Conservation (phyloP, 1,284 basidiomycete species). For the Psilocybe mexicana region DNA sequence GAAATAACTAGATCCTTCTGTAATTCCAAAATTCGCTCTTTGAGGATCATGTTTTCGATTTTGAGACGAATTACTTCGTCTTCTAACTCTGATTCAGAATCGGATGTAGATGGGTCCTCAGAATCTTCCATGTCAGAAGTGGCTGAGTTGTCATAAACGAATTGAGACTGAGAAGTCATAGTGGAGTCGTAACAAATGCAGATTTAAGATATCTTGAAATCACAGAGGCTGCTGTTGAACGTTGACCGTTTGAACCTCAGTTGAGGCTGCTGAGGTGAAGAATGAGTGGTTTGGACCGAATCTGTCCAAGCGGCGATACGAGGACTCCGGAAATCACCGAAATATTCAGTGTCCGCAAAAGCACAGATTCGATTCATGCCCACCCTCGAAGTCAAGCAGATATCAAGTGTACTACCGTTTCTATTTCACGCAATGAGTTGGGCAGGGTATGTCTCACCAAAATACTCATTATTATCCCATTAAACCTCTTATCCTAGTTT, state of each 20-base stretch:
- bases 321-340: background rate
- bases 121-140: background rate
- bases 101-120: background rate
- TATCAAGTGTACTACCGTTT: background rate
- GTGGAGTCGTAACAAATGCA: background rate
- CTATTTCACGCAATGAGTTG: slow-evolving; percentile 39
- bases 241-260: too few relatives aligned
- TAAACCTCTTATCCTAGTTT: slow-evolving; percentile 52
- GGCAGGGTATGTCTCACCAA: slow-evolving; percentile 38
- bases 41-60: background rate
- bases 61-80: background rate
- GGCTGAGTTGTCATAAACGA: too few relatives aligned
- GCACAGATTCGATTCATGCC: background rate
- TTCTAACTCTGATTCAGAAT: background rate
- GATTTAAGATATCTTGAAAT: background rate
- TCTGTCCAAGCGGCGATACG: too few relatives aligned
- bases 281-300: background rate
- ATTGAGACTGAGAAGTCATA: background rate
- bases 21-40: background rate
- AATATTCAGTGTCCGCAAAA: background rate
- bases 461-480: background rate
- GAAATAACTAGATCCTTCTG: background rate
- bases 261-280: too few relatives aligned
- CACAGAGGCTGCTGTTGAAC: background rate
- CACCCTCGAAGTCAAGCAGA: background rate